phyloP scores from a whole-genome alignment of 768 basidiomycete species.

The Calvatia gigantea region DNA sequence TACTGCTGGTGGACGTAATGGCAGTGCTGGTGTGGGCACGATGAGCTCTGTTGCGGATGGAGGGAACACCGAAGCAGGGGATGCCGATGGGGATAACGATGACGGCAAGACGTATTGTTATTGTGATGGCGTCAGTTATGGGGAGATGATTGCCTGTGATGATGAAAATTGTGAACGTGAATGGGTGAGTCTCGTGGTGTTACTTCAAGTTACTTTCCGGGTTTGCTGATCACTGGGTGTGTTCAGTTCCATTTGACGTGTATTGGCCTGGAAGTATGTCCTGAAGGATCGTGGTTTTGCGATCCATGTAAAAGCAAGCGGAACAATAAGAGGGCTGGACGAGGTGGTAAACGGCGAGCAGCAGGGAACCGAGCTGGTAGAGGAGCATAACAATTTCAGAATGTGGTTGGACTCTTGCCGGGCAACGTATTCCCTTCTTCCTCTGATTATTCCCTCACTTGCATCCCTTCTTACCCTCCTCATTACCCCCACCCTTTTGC shows the following conservation, averaged over 20 bases:
- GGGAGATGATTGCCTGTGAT: constrained; percentile 96
- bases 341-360: constrained; percentile 49
- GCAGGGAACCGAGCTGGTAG: constrained; percentile 26
- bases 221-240: constrained; percentile 9
- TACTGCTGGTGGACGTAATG: constrained; percentile 22
- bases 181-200: constrained; percentile 67
- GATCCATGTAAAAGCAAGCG: constrained; percentile 60
- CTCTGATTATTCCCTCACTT: constrained; percentile 2
- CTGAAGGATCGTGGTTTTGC: constrained; percentile 77
- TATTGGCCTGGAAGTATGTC: constrained; percentile 61
- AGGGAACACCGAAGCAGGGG: constrained; percentile 39
- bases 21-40: background rate
- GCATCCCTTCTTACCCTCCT: background rate
- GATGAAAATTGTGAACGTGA: constrained; percentile 74
- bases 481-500: constrained; percentile 1
- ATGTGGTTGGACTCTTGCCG: background rate
- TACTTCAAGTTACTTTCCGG: constrained; percentile 1
- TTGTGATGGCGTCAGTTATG: constrained; percentile 82
- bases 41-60: constrained; percentile 12
- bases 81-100: constrained; percentile 54
- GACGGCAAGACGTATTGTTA: constrained; percentile 76
- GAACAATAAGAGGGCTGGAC: constrained; percentile 44
- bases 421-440: background rate
- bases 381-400: constrained; percentile 15
- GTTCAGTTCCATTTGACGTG: constrained; percentile 77